Evolutionary conservation across 176 grass and related monocot species (phyloP).

Genomic region (Triticum monococcum): DNA sequence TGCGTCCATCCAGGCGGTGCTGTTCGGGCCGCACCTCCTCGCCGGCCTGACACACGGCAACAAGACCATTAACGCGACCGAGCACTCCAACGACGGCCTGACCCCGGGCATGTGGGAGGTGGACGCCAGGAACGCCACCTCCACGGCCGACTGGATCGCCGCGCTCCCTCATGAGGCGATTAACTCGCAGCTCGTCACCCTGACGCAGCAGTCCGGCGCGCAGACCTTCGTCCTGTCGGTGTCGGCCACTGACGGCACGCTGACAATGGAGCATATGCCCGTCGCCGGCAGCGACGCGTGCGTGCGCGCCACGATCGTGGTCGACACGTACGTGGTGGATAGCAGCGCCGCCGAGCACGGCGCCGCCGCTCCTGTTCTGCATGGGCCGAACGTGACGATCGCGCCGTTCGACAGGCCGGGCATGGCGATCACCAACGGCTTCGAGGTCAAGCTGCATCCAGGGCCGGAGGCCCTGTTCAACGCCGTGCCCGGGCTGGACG

Average conservation of each 20-base stretch:
- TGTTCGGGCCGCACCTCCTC: conserved; percentile 77
- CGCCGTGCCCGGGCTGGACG: conserved; percentile 54
- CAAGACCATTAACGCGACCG: conserved; percentile 37
- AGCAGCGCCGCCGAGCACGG: too few relatives aligned
- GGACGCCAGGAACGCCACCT: conserved; percentile 30
- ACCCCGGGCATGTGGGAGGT: conserved; percentile 64
- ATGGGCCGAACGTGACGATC: conserved; percentile 39
- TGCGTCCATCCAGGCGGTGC: conserved; percentile 60
- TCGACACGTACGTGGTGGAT: not conserved
- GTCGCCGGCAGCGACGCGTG: conserved; percentile 44
- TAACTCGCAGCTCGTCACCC: conserved; percentile 59
- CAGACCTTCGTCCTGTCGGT: conserved; percentile 48
- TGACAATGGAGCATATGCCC: conserved; percentile 51
- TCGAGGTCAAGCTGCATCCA: conserved; percentile 6
- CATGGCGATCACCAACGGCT: conserved; percentile 48
- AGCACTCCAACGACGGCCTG: conserved; percentile 52
- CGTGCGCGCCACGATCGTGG: conserved; percentile 55
- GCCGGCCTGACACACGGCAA: conserved; percentile 67
- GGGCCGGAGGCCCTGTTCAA: conserved; percentile 37
- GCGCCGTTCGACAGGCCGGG: conserved; percentile 73
- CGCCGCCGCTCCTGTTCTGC: not conserved
- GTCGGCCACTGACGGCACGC: conserved; percentile 48
- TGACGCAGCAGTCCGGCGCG: conserved; percentile 40
- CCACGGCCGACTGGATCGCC: conserved; percentile 53
- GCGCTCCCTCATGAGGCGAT: conserved; percentile 36